Percentiles rank a stretch among this genome's conserved stretches.
phyloP scores from a whole-genome alignment of 768 basidiomycete genomes.

The Gloeopeniophorella convolvens region DNA sequence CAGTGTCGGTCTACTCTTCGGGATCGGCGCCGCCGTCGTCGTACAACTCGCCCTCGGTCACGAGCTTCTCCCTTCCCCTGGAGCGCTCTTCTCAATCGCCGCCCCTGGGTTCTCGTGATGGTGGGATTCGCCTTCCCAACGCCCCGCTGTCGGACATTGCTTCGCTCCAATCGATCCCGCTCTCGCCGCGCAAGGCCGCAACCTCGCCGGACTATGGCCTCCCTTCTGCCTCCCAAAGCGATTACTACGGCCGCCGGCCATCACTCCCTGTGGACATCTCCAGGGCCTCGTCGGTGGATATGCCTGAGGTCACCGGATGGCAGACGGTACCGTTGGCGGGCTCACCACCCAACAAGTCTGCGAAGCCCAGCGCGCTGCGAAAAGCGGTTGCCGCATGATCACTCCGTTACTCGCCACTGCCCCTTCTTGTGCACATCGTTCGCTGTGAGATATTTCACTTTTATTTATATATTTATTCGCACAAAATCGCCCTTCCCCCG shows the following conservation, averaged over 20 bases:
- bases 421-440: constrained; percentile 7
- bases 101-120: constrained; percentile 34
- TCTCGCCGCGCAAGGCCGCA: constrained; percentile 27
- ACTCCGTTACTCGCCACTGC: neutral
- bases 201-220: constrained; percentile 23
- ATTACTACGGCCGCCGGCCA: constrained; percentile 25
- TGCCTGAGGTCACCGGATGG: constrained; percentile 33
- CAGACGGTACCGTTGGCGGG: constrained; percentile 29
- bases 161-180: constrained; percentile 31
- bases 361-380: constrained; percentile 23
- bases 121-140: constrained; percentile 68
- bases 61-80: constrained; percentile 56
- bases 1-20: constrained; percentile 39
- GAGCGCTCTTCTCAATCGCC: constrained; percentile 34
- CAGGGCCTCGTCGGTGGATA: constrained; percentile 9
- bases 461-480: constrained; percentile 23
- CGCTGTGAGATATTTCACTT: constrained; percentile 19
- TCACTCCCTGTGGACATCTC: constrained; percentile 22
- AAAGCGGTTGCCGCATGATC: constrained; percentile 25
- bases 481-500: constrained; percentile 17
- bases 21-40: constrained; percentile 56
- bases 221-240: constrained; percentile 12
- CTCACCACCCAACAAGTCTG: constrained; percentile 21
- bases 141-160: constrained; percentile 67
- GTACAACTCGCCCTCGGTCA: constrained; percentile 57